phyloP scores from a whole-genome alignment of 345 rosid species.

The Acer campestre region DNA sequence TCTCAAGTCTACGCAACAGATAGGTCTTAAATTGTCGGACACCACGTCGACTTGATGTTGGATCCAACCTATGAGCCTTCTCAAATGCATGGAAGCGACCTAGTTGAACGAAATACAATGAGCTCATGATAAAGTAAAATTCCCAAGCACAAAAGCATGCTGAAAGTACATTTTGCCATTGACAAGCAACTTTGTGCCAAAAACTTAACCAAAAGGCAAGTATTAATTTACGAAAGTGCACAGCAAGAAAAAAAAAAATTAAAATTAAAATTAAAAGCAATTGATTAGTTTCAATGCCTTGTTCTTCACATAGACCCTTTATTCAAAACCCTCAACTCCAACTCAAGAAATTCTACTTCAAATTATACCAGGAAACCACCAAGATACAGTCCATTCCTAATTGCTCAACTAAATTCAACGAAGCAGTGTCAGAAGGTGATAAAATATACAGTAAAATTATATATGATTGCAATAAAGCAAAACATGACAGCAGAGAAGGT shows the following conservation, averaged over 20 bases:
- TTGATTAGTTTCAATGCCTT: neutral
- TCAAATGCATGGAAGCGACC: slow-evolving; percentile 97
- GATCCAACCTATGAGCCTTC: slow-evolving; percentile 78
- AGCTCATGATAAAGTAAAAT: slow-evolving; percentile 3
- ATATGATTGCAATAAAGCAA: neutral
- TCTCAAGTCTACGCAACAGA: slow-evolving; percentile 75
- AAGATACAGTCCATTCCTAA: neutral
- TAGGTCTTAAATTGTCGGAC: slow-evolving; percentile 95
- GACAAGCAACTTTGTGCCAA: neutral
- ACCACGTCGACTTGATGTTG: slow-evolving; percentile 69
- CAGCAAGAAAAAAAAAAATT: neutral
- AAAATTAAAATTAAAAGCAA: neutral
- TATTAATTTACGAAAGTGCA: neutral
- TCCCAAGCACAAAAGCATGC: neutral
- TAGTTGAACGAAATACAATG: slow-evolving; percentile 25
- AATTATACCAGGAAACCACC: neutral
- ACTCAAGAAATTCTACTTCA: neutral
- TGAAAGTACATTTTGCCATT: neutral
- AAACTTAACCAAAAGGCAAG: neutral
- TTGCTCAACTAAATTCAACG: neutral
- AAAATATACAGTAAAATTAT: neutral
- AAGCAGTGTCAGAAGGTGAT: neutral
- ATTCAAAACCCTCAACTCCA: neutral
- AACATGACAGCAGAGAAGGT: neutral
- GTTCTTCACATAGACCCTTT: neutral